These are phyloP conservation scores for Davidsoniella neocaledoniae DNA, from an alignment of 2,329 filamentous ascomycete species.

Conservation along the genomic window DNA sequence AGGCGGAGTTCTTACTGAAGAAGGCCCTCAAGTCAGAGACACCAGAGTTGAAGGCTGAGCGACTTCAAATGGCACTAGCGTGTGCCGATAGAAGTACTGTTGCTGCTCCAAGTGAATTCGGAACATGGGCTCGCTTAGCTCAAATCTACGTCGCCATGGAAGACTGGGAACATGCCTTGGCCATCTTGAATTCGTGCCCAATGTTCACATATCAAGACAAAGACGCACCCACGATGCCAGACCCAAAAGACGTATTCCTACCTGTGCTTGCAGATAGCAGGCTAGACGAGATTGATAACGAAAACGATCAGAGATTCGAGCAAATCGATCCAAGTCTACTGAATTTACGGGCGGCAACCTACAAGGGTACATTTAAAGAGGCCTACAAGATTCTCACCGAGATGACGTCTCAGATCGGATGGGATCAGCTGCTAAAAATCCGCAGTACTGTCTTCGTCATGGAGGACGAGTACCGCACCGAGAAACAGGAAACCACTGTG, in stretches of 20 bases:
- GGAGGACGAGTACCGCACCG: conserved; percentile 94
- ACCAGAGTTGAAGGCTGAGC: conserved; percentile 41
- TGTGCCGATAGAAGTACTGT: conserved; percentile 91
- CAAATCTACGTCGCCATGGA: conserved; percentile 90
- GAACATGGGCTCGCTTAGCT: conserved; percentile 84
- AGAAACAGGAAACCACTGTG: conserved; percentile 47
- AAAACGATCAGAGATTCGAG: conserved; percentile 67
- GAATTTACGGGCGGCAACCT: conserved; percentile 71
- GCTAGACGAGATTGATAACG: conserved; percentile 91
- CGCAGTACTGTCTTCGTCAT: conserved; percentile 97
- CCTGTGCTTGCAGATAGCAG: conserved; percentile 78
- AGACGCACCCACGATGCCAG: conserved; percentile 85
- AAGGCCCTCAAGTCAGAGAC: conserved; percentile 49
- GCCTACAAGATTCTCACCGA: conserved; percentile 89
- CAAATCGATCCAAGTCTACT: conserved; percentile 74
- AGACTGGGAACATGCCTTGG: conserved; percentile 88
- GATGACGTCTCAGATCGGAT: conserved; percentile 91
- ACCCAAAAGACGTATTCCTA: conserved; percentile 72
- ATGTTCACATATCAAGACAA: conserved; percentile 99
- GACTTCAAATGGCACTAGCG: conserved; percentile 72
- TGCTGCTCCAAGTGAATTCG: conserved; percentile 90
- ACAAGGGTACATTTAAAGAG: conserved; percentile 90
- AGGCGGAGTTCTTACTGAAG: conserved; percentile 77
- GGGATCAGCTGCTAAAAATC: conserved; percentile 90
- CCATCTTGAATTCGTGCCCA: conserved; percentile 92